Percentiles rank a stretch among this genome's conserved stretches.
Conservation (phyloP, 1,284 basidiomycete species). For the Exobasidium rhododendri region DNA sequence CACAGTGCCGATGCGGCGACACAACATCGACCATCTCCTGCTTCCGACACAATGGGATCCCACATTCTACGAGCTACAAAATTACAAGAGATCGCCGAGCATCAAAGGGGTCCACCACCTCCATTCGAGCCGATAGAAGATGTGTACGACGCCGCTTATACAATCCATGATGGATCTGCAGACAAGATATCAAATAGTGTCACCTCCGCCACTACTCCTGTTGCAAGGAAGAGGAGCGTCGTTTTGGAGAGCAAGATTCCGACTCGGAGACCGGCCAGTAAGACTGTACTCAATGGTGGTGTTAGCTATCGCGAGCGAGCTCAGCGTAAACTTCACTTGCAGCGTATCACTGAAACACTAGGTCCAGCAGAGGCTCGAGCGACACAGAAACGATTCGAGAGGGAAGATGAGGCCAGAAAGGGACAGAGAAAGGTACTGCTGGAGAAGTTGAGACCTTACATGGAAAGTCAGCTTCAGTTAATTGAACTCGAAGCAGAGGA, state of each 20-base stretch:
- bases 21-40: too few relatives aligned
- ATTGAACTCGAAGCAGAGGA: conserved; percentile 5
- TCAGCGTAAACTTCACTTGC: neutral
- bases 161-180: neutral
- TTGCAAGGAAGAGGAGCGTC: neutral
- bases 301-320: neutral
- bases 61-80: too few relatives aligned
- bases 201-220: neutral
- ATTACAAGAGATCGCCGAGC: too few relatives aligned
- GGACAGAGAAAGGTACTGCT: neutral
- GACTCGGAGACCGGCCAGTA: neutral
- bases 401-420: neutral
- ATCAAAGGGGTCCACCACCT: too few relatives aligned
- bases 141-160: neutral
- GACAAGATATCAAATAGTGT: neutral
- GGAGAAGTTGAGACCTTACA: neutral
- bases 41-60: too few relatives aligned
- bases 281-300: conserved; percentile 1
- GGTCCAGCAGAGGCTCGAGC: neutral
- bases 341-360: neutral
- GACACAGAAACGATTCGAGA: neutral
- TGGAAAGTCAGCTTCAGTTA: neutral
- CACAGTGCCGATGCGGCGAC: too few relatives aligned
- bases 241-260: neutral
- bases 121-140: neutral